These are phyloP conservation scores for Aristolochia contorta DNA, from an alignment of 164 flowering plant genomes.

Conservation along the genomic window DNA sequence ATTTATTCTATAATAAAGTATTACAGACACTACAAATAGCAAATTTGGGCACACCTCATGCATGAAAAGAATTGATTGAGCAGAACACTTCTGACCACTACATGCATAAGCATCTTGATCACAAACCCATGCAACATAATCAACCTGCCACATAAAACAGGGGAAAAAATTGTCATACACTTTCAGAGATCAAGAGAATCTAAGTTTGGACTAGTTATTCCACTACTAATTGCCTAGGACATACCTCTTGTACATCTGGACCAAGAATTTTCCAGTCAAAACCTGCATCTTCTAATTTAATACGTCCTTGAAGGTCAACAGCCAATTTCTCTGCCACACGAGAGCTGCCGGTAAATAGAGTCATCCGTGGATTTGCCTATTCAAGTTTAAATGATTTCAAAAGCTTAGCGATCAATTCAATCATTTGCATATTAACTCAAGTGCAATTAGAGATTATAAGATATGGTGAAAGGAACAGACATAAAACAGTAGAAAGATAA, in stretches of 20 bases:
- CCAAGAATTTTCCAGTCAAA: conserved; percentile 98
- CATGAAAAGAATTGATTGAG: conserved; percentile 89
- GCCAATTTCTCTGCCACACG: conserved; percentile 95
- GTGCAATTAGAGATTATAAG: too few relatives aligned
- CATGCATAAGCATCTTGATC: conserved; percentile 99
- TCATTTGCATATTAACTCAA: too few relatives aligned
- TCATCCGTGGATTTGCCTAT: conserved; percentile 91
- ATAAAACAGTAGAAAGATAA: too few relatives aligned
- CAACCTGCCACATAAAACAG: conserved; percentile 43
- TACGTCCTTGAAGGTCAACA: conserved; percentile 71
- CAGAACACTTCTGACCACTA: conserved; percentile 98
- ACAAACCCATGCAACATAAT: conserved; percentile 96
- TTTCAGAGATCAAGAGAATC: too few relatives aligned
- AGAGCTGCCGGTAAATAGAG: conserved; percentile 96
- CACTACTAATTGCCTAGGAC: not conserved
- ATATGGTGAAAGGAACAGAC: too few relatives aligned
- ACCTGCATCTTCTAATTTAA: conserved; percentile 97
- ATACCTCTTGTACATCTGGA: conserved; percentile 93
- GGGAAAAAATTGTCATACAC: not conserved
- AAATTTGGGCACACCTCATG: conserved; percentile 63
- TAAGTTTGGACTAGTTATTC: too few relatives aligned
- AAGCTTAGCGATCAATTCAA: too few relatives aligned
- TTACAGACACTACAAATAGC: not conserved
- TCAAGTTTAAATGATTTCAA: not conserved
- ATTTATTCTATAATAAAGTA: not conserved